These are phyloP conservation scores for Lecanosticta acicola DNA, from an alignment of 2,329 filamentous ascomycete genomes.

Conservation along the genomic window DNA sequence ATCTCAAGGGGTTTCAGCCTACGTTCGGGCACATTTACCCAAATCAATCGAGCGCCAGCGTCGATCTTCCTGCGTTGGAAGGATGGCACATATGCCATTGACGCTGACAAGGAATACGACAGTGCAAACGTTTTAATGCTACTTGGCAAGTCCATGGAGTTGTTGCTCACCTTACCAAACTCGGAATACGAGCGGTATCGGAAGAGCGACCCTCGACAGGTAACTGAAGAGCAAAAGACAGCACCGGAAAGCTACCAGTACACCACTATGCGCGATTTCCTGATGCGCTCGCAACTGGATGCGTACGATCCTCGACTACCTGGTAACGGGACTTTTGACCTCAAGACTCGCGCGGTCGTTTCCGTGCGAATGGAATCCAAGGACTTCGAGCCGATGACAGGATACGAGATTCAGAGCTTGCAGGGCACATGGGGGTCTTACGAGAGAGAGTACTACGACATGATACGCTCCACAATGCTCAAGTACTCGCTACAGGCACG, in stretches of 20 bases:
- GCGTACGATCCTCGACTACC: constrained; percentile 80
- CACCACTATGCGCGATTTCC: constrained; percentile 75
- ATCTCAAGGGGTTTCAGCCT: constrained; percentile 62
- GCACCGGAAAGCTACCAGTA: constrained; percentile 81
- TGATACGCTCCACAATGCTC: constrained; percentile 88
- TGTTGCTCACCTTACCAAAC: constrained; percentile 77
- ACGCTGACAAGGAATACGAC: constrained; percentile 91
- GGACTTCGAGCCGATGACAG: constrained; percentile 66
- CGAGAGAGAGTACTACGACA: constrained; percentile 93
- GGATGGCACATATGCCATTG: constrained; percentile 85
- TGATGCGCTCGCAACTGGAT: constrained; percentile 93
- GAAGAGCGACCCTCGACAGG: constrained; percentile 58
- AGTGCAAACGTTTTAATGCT: constrained; percentile 79
- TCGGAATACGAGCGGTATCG: constrained; percentile 83
- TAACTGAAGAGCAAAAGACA: constrained; percentile 65
- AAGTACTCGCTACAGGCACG: constrained; percentile 96
- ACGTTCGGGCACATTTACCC: constrained; percentile 64
- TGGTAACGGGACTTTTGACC: constrained; percentile 87
- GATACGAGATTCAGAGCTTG: constrained; percentile 76
- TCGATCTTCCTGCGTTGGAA: constrained; percentile 78
- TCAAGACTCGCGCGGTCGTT: constrained; percentile 90
- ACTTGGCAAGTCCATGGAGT: constrained; percentile 94
- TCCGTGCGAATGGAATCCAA: constrained; percentile 81
- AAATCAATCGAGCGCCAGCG: constrained; percentile 64
- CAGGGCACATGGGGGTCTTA: constrained; percentile 83